A percentile compares a stretch with the other conserved stretches of the same genome.
Conservation (phyloP, 192 early-diverging fungal species). For the Coemansia erecta region DNA sequence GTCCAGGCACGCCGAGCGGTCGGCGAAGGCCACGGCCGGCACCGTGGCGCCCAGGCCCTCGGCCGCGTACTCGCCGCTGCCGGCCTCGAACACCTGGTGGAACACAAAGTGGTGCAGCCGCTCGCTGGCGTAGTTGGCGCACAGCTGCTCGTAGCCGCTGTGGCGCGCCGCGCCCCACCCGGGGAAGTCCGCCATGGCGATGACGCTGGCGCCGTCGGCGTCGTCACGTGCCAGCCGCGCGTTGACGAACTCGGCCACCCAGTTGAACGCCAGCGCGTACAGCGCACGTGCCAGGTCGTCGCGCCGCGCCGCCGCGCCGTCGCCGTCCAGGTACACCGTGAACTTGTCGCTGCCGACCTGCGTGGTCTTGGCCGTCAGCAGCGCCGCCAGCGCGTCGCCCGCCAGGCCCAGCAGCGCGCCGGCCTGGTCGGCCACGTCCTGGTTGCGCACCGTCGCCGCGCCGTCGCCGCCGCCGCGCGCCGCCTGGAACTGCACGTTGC, state of each 20-base stretch:
- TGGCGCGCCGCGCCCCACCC: constrained; percentile 61
- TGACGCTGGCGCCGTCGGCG: constrained; percentile 61
- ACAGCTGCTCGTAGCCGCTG: constrained; percentile 61
- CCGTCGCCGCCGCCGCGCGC: constrained; percentile 71
- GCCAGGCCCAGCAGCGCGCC: constrained; percentile 82
- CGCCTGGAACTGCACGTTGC: constrained; percentile 83
- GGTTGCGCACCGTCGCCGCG: constrained; percentile 74
- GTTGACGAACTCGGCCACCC: constrained; percentile 83
- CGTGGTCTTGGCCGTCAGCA: constrained; percentile 80
- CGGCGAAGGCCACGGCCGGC: constrained; percentile 57
- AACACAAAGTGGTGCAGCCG: constrained; percentile 75
- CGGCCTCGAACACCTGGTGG: constrained; percentile 69
- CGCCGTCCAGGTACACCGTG: constrained; percentile 75
- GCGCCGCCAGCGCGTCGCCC: constrained; percentile 65
- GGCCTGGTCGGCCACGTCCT: constrained; percentile 69
- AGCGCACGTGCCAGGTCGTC: constrained; percentile 72
- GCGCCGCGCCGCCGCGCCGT: constrained; percentile 66
- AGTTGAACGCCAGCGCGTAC: constrained; percentile 82
- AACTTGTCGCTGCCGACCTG: constrained; percentile 79
- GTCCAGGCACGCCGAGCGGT: constrained; percentile 67
- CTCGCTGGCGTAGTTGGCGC: constrained; percentile 87
- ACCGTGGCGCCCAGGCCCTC: constrained; percentile 57
- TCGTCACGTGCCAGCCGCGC: constrained; percentile 72
- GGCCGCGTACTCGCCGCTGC: constrained; percentile 56
- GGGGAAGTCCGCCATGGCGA: constrained; percentile 83